Evolutionary conservation across 2,329 filamentous ascomycete species (phyloP).

Genomic region (Nemania sp.): DNA sequence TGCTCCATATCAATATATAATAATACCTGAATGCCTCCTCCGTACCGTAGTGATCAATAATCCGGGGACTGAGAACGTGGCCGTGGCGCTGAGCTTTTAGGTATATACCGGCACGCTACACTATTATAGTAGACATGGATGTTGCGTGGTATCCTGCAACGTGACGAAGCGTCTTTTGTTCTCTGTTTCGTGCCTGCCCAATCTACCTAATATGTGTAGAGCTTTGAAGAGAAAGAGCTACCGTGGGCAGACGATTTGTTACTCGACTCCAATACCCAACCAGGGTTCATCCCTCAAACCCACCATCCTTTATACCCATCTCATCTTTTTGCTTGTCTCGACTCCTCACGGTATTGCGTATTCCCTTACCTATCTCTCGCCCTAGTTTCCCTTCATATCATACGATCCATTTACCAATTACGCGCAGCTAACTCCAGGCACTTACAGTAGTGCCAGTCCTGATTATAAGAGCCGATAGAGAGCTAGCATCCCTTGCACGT

Average conservation of each 20-base stretch:
- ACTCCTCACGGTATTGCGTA: slow-evolving; percentile 1
- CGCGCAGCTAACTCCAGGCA: slow-evolving; percentile 10
- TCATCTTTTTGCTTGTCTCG: not conserved
- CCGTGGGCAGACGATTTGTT: no score
- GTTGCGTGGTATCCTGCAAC: slow-evolving; percentile 7
- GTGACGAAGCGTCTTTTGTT: not conserved
- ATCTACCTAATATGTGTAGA: no score
- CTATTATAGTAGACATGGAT: not conserved
- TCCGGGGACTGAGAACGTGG: not conserved
- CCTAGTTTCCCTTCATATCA: slow-evolving; percentile 17
- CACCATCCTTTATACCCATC: not conserved
- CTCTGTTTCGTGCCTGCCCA: no score
- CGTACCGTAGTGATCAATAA: not conserved
- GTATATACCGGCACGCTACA: not conserved
- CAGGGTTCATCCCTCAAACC: slow-evolving; percentile 1
- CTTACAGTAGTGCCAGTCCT: slow-evolving; percentile 10
- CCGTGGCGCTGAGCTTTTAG: not conserved
- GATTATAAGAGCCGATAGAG: slow-evolving; percentile 8
- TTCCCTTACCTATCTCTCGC: slow-evolving; percentile 6
- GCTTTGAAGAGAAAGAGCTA: no score
- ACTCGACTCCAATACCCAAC: not conserved
- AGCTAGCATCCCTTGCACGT: slow-evolving; percentile 19
- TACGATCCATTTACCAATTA: slow-evolving; percentile 2
- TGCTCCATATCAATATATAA: not conserved
- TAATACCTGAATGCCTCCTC: no score